These are phyloP conservation scores for Curvularia spicifera DNA, from an alignment of 2,329 filamentous ascomycete species.

Conservation along the genomic window DNA sequence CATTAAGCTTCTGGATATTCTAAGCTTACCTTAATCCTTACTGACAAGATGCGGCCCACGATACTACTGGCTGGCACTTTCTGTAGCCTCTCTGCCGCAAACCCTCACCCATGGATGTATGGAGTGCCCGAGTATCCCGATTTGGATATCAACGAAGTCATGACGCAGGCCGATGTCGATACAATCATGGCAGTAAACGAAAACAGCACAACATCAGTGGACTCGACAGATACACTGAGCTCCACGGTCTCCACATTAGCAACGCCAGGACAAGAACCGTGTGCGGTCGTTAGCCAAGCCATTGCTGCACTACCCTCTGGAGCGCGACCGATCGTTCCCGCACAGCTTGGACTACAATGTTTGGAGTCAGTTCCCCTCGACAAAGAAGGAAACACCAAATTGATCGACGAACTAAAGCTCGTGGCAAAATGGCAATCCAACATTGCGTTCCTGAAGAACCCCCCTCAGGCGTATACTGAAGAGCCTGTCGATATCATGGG, in stretches of 20 bases:
- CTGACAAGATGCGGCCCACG: conserved; percentile 28
- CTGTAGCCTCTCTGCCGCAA: conserved; percentile 29
- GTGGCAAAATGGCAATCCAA: conserved; percentile 51
- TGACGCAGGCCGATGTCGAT: conserved; percentile 34
- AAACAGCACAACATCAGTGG: conserved; percentile 19
- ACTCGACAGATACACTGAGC: conserved; percentile 22
- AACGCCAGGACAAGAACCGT: conserved; percentile 38
- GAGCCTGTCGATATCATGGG: conserved; percentile 49
- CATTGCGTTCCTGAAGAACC: conserved; percentile 49
- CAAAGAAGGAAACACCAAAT: conserved; percentile 37
- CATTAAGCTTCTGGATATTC: neutral
- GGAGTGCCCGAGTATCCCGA: conserved; percentile 41
- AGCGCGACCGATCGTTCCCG: conserved; percentile 39
- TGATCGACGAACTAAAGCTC: conserved; percentile 46
- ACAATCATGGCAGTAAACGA: conserved; percentile 24
- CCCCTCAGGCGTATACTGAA: conserved; percentile 47
- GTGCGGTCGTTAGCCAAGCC: conserved; percentile 39
- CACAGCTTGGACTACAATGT: conserved; percentile 45
- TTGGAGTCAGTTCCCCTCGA: conserved; percentile 49
- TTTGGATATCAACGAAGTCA: conserved; percentile 36
- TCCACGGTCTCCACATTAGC: conserved; percentile 23
- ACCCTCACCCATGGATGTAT: conserved; percentile 43
- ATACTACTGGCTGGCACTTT: conserved; percentile 29
- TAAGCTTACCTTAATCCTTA: neutral
- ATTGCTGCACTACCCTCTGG: conserved; percentile 36